Percentiles rank a stretch among this genome's conserved stretches.
phyloP scores from a whole-genome alignment of 2,329 filamentous ascomycete genomes.

The Ceratocystis harringtonii region DNA sequence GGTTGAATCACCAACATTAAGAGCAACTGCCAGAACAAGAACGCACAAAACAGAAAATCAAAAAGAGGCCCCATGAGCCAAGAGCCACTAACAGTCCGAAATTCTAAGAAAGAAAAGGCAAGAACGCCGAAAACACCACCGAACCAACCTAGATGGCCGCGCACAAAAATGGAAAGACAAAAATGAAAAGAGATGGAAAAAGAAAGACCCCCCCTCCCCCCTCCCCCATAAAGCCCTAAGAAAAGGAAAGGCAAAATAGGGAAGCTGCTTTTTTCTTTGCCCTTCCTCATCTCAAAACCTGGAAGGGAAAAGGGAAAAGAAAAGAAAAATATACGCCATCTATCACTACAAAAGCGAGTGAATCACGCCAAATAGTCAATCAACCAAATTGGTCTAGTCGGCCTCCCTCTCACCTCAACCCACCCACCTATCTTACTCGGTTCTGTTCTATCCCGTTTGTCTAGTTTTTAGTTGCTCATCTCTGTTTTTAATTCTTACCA shows the following conservation, averaged over 20 bases:
- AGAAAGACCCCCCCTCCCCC: too few relatives aligned
- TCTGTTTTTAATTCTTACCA: neutral
- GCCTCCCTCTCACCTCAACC: neutral
- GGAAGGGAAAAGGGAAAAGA: neutral
- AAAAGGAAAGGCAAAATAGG: neutral
- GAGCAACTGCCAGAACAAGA: neutral
- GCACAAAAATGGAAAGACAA: neutral
- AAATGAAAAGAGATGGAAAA: neutral
- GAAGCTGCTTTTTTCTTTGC: neutral
- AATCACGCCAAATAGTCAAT: too few relatives aligned
- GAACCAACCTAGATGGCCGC: neutral
- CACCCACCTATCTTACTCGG: neutral
- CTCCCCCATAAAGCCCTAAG: neutral
- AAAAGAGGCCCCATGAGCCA: neutral
- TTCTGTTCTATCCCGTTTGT: neutral
- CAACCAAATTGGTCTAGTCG: too few relatives aligned
- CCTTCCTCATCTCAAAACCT: neutral
- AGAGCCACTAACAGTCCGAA: neutral
- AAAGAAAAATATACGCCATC: neutral
- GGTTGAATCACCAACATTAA: constrained; percentile 4
- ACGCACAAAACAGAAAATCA: neutral
- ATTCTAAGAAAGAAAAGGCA: neutral
- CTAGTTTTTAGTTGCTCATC: neutral
- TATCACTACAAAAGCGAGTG: neutral
- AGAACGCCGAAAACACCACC: neutral